Conservation (phyloP, 768 basidiomycete species). For the Termitomyces bulborhizus region DNA sequence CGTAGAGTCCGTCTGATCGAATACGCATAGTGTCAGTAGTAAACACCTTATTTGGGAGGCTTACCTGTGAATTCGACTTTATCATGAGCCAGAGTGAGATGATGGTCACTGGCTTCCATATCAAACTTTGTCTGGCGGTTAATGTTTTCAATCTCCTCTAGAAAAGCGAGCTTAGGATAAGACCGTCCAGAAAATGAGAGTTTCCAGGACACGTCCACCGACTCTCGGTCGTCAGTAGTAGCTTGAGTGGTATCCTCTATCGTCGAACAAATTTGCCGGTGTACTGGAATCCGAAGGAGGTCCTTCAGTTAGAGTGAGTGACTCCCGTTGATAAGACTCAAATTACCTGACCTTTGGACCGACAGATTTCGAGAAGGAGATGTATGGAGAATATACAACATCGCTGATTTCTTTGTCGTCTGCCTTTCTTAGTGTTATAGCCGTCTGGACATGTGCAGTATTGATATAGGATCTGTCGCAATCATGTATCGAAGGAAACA, state of each 20-base stretch:
- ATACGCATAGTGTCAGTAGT: neutral
- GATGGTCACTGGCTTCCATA: conserved; percentile 15
- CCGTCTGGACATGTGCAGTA: conserved; percentile 20
- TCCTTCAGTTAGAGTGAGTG: conserved; percentile 1
- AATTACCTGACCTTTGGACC: conserved; percentile 24
- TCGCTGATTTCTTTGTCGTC: conserved; percentile 4
- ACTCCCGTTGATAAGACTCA: neutral
- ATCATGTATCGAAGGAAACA: conserved; percentile 13
- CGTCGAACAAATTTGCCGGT: conserved; percentile 21
- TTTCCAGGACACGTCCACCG: conserved; percentile 27
- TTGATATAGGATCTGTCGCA: conserved; percentile 19
- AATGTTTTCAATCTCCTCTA: conserved; percentile 9
- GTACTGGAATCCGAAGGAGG: conserved; percentile 15
- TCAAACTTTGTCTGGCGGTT: conserved; percentile 10
- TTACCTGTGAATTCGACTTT: conserved; percentile 20
- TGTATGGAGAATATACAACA: conserved; percentile 15
- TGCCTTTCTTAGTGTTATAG: conserved; percentile 4
- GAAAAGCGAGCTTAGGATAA: conserved; percentile 16
- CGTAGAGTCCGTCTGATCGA: conserved; percentile 20
- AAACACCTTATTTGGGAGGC: neutral
- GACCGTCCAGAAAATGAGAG: conserved; percentile 23
- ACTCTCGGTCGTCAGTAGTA: conserved; percentile 14
- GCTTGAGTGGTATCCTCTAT: neutral
- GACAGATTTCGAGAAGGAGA: conserved; percentile 12
- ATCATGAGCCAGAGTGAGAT: conserved; percentile 16